Evolutionary conservation across 1,284 basidiomycete genomes (phyloP), one percentile per base, ranked within the genome.

Genomic region (Pyrrhoderma lamaoense): DNA sequence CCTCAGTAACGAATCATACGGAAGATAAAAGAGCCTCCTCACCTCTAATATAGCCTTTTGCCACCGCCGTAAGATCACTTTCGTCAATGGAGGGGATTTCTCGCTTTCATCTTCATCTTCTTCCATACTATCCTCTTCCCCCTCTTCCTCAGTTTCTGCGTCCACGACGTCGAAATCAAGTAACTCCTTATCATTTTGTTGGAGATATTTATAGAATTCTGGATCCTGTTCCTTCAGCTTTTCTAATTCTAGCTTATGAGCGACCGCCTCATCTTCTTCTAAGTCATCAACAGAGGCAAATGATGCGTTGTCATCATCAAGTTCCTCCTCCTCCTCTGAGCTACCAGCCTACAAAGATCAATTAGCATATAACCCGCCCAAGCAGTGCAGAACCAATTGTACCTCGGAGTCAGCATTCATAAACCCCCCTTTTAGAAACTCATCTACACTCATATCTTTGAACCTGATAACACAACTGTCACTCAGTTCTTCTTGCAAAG

Each of bases 151-250:
- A 3, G 65, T 66, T 13, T 59, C 65, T 11, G 59, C 63, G 3
- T 59, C 67, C 18, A 66, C 54, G 2, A 72, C 68, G 36, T 80
- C 72, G 64, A 99, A 99, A 1, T 90, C 74, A 4, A 99, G 75
- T 27, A 99, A 71, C 49, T 93, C 92, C 51, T 76, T 73, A 68
- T 99, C 95, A 64, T 99, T 95, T 69, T 98, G 92, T 70, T 96
- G 86, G 5, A 99, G 75, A 64, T 96, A 99, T 68, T 96, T 93
- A 84, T 83, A 99, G 71, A 99, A 99, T 62, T 97, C 95, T 16
- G 95, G 95, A 65, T 99, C 96, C 67, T 91, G 95, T 67, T 95
- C 88, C 11, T 89, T 89, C 37, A 99, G 77, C 62, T 90, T 86
- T 45, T 89, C 85, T n/a, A 99, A 79, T 51, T 97, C 87, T 43